Evolutionary conservation across 2,329 filamentous ascomycete species (phyloP), one percentile per base, ranked within the genome.

Genomic region (Colletotrichum sp.): DNA sequence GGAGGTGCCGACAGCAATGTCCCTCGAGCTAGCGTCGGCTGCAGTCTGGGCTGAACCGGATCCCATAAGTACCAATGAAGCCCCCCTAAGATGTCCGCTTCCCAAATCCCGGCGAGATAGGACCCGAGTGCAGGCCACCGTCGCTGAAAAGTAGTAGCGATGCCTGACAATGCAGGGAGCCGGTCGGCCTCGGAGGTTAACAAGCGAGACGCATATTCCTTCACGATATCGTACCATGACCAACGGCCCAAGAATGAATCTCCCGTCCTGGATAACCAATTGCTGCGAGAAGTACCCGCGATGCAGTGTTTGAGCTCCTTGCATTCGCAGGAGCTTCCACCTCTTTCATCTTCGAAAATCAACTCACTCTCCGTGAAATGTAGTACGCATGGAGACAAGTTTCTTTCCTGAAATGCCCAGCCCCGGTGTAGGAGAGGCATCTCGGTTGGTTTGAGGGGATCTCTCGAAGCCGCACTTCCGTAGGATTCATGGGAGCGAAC

Each of bases 181-280:
- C 38, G 38, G 18, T 43, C 38, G 12, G 38, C 38, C 38, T 43
- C 38, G 18, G 3, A 43, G 38, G 38, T 43, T 18, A n/a, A 1
- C 18, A 2, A 43, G 38, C 18, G 5, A 6, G 2, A 2, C 38
- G 3, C 38, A n/a, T n/a, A 43, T 0, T 0, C 0, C 38, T 3
- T 1, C 38, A n/a, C 8, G 8, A 43, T 43, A 2, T 3, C 0
- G 18, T 10, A n/a, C 38, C 38, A 43, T 43, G 38, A 2, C 36
- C 2, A 0, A 9, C 0, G 0, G 4, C 4, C 8, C 16, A 18
- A 18, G 8, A 2, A 10, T 43, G 8, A 5, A 0, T 0, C 0
- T 18, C 0, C 8, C 5, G 34, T 36, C 34, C 15, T 8, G 34
- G 0, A 8, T 1, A 36, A 16, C 1, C 15, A 5, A 8, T 16